Base-by-base conservation (phyloP, 495 filamentous ascomycete species). In the Hypomontagnella monticulosa region DNA sequence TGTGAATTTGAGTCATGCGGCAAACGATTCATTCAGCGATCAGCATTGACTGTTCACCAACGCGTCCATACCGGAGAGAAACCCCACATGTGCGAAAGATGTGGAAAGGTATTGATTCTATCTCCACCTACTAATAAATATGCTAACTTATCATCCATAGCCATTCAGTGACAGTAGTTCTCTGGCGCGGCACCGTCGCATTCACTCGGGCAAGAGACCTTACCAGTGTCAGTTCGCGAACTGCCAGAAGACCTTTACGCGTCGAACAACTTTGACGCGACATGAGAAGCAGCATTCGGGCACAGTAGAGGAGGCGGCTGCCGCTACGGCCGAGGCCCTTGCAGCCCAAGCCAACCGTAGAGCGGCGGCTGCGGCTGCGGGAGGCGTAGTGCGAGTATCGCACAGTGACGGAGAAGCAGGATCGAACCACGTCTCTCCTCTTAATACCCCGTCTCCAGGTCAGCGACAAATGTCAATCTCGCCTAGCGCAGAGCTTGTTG, bases 161-260 rank as follows among this genome's bases (percentile, higher is more conserved):
- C 94, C 93, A n/a, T 99, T 99, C 71, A 97, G 94, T 73, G 95
- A 99, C 76, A 97, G 93, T 14, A 97, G 94, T 69, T 98, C 95
- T 7, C 79, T 99, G 34, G 95, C 95, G 15, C 84, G 95, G 36
- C 95, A 99, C 79, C 89, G 95, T 20, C 86, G 95, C 27, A 99
- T 97, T 62, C 95, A 99, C 71, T 96, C 92, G 18, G 95, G 95
- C 18, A 97, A 96, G 73, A 87, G 95, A 36, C 95, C 95, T 1
- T 99, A 98, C 80, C 96, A 97, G 73, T 99, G 95, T 76, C 94
- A 94, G 1, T 99, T 94, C 70, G 93, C 92, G 11, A 93, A 98
- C 71, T 99, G 95, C 76, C 93, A 97, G 73, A 99, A 99, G 84
- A 99, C 96, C 0, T 99, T 99, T 74, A 99, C 95, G 2, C 88